phyloP scores from a whole-genome alignment of 495 filamentous ascomycete species.

The Lasiosphaeriaceae sp. region DNA sequence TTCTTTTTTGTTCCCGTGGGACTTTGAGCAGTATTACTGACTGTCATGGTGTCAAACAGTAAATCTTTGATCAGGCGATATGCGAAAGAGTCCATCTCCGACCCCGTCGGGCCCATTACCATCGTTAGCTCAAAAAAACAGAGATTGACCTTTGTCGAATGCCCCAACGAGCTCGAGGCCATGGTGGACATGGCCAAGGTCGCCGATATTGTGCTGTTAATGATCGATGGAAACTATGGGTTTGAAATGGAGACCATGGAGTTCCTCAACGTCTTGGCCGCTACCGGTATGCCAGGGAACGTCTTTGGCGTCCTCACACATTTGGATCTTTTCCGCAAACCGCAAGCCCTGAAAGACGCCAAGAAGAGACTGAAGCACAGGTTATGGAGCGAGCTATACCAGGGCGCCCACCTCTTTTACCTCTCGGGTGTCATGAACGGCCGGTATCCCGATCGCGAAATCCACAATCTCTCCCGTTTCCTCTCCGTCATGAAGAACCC shows the following conservation, averaged over 20 bases:
- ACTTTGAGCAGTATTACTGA: conserved; percentile 44
- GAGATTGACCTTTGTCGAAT: conserved; percentile 93
- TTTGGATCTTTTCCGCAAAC: conserved; percentile 91
- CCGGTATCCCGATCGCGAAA: conserved; percentile 91
- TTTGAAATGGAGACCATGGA: conserved; percentile 99
- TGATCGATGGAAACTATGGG: conserved; percentile 98
- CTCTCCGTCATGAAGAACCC: conserved; percentile 99
- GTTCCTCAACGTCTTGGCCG: conserved; percentile 84
- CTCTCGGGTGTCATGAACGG: conserved; percentile 93
- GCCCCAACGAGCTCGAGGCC: conserved; percentile 86
- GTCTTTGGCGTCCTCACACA: conserved; percentile 97
- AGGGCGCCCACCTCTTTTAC: conserved; percentile 95
- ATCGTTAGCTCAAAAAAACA: conserved; percentile 91
- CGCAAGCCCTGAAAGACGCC: conserved; percentile 78
- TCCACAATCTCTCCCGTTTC: conserved; percentile 92
- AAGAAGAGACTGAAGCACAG: conserved; percentile 96
- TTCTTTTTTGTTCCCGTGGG: conserved; percentile 31
- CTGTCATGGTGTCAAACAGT: conserved; percentile 43
- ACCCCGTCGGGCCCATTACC: conserved; percentile 87
- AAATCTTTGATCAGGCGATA: conserved; percentile 94
- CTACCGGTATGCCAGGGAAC: conserved; percentile 95
- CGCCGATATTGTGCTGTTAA: conserved; percentile 89
- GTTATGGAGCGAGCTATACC: conserved; percentile 94
- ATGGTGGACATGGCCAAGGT: conserved; percentile 97
- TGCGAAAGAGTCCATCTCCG: conserved; percentile 87